Evolutionary conservation across 768 basidiomycete species (phyloP).

Genomic region (Russula sp.): DNA sequence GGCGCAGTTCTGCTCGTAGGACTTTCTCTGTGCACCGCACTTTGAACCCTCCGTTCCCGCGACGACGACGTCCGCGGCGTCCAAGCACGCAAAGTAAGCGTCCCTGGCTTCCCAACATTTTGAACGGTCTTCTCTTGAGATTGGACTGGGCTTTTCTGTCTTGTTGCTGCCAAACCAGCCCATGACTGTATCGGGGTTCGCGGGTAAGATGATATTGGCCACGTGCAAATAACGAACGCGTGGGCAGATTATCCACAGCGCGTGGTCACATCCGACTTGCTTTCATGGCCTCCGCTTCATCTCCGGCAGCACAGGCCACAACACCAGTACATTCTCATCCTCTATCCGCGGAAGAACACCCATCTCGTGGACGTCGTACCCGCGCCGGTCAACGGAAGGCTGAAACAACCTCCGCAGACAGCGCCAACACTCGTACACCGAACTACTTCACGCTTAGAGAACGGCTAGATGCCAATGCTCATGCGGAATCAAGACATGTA

Average conservation of each 20-base stretch:
- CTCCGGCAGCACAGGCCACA: slow-evolving; percentile 28
- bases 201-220: not conserved
- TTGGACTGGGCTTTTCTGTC: slow-evolving; percentile 36
- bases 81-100: slow-evolving; percentile 80
- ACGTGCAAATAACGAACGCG: not conserved
- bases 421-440: slow-evolving; percentile 31
- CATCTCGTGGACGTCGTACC: slow-evolving; percentile 40
- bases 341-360: slow-evolving; percentile 50
- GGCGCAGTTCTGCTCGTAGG: slow-evolving; percentile 71
- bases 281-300: slow-evolving; percentile 24
- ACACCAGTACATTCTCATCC: slow-evolving; percentile 70
- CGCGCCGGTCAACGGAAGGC: slow-evolving; percentile 35
- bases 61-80: slow-evolving; percentile 58
- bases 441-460: slow-evolving; percentile 62
- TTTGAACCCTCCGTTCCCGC: slow-evolving; percentile 63
- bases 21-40: slow-evolving; percentile 51
- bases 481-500: slow-evolving; percentile 28
- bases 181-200: slow-evolving; percentile 17
- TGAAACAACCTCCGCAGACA: slow-evolving; percentile 24
- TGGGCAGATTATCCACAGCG: not conserved
- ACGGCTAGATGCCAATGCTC: slow-evolving; percentile 45
- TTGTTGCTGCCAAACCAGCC: slow-evolving; percentile 37
- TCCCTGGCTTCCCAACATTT: slow-evolving; percentile 86
- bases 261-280: not conserved
- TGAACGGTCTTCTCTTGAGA: slow-evolving; percentile 60